Evolutionary conservation across 2,329 filamentous ascomycete species (phyloP), one percentile per base, ranked within the genome.

Genomic region (Sphaerulina populicola): DNA sequence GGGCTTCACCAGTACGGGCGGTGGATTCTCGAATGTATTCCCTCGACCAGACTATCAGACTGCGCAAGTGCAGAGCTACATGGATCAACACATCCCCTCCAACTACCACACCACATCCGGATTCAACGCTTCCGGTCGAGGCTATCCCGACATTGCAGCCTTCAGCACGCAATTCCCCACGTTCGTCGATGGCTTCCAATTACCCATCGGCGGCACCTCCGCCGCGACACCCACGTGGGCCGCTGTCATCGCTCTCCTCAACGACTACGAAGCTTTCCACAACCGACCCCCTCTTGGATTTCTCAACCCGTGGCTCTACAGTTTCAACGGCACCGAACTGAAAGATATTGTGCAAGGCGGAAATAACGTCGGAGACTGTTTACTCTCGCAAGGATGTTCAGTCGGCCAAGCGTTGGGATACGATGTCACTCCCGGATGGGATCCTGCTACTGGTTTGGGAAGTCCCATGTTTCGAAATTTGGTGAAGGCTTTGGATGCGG

Each of bases 241-340:
- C 1, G 76, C 73, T 4, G 70, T 85, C 42, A 70, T 86, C 39
- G 71, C 77, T 1, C 71, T 85, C 2, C 68, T 85, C 51, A 85
- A 85, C 57, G 80, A 83, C 59, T 78, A 77, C 1, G 69, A 79
- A 35, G 63, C 82, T 18, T 67, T 71, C 0, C 66, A 65, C 4
- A 74, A 75, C 2, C 73, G 76, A 62, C 63, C 73, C 0, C 47
- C 54, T 2, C 40, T 65, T 1, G 63, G 63, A 0, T 81, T 78
- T 66, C 54, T 82, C 38, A 82, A 82, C 57, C 79, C 78, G 0
- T 80, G 77, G 76, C 60, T 82, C 7, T 82, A 82, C 60, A 69
- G 66, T 12, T 62, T 66, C 42, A 72, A 72, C 2, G 70, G 69
- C 47, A 62, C 68, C 52, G 75, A 68, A 0, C 66, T 80, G 23